These are phyloP conservation scores for Friedmanniomyces endolithicus DNA, from an alignment of 495 filamentous ascomycete species.

Conservation along the genomic window DNA sequence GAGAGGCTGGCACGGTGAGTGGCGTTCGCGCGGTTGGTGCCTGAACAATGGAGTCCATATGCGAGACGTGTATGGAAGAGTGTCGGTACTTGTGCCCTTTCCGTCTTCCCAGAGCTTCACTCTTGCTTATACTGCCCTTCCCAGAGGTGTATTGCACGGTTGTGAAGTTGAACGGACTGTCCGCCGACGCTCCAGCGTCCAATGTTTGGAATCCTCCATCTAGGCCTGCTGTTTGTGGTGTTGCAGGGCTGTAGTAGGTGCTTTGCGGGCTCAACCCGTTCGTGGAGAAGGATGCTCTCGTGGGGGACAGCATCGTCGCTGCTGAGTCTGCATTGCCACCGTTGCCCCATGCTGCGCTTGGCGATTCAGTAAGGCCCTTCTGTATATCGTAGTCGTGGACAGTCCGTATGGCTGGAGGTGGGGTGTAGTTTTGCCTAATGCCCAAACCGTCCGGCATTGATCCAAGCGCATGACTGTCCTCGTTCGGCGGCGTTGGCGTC, in stretches of 20 bases:
- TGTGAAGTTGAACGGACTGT: conserved; percentile 86
- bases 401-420: conserved; percentile 4
- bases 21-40: conserved; percentile 83
- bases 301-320: conserved; percentile 12
- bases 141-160: conserved; percentile 49
- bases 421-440: neutral
- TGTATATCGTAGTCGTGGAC: conserved; percentile 19
- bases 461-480: neutral
- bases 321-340: neutral
- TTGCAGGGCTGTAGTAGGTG: conserved; percentile 33
- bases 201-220: conserved; percentile 17
- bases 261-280: conserved; percentile 9
- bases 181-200: conserved; percentile 32
- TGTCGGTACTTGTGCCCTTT: conserved; percentile 97
- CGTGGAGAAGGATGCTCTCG: conserved; percentile 5
- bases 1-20: conserved; percentile 77
- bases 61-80: conserved; percentile 65
- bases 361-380: conserved; percentile 14
- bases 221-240: conserved; percentile 22
- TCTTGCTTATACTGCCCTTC: conserved; percentile 29
- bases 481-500: neutral
- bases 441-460: neutral
- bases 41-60: conserved; percentile 72
- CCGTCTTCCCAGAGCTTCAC: conserved; percentile 55
- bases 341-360: neutral